Percentiles rank a stretch among this genome's conserved stretches.
Evolutionary conservation across 1,139 yeast species (phyloP).

Genomic region (Pichia sp.): DNA sequence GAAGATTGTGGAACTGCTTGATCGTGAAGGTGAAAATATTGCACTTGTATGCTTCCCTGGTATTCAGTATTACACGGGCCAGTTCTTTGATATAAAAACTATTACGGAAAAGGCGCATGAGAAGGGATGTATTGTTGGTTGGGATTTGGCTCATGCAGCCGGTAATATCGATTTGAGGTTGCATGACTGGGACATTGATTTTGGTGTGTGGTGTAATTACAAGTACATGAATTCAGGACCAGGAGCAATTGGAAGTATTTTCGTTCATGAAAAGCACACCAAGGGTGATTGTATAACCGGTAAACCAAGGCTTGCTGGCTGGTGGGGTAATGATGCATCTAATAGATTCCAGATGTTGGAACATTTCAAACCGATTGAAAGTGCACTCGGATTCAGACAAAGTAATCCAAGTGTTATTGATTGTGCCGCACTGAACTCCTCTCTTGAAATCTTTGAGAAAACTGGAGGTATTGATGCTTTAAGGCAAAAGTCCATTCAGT

Average conservation of each 20-base stretch:
- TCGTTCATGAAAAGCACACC: constrained; percentile 49
- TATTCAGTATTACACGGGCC: constrained; percentile 90
- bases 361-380: constrained; percentile 66
- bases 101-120: constrained; percentile 58
- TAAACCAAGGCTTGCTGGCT: constrained; percentile 74
- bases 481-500: constrained; percentile 46
- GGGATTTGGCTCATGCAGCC: constrained; percentile 95
- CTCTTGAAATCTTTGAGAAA: constrained; percentile 52
- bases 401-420: constrained; percentile 90
- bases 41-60: constrained; percentile 82
- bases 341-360: constrained; percentile 78
- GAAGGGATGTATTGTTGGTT: constrained; percentile 63
- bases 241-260: constrained; percentile 83
- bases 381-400: constrained; percentile 84
- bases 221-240: constrained; percentile 90
- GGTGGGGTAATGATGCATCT: constrained; percentile 87
- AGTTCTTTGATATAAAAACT: constrained; percentile 59
- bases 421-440: constrained; percentile 61
- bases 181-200: constrained; percentile 87
- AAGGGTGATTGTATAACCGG: constrained; percentile 32
- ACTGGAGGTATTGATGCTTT: constrained; percentile 60
- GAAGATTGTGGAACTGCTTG: constrained; percentile 52
- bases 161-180: constrained; percentile 74
- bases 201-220: constrained; percentile 93
- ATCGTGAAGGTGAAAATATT: constrained; percentile 51